A percentile compares a stretch with the other conserved stretches of the same genome.
These are phyloP conservation scores for Pythium sp. DNA, from an alignment of 352 stramenopile species.

Conservation along the genomic window DNA sequence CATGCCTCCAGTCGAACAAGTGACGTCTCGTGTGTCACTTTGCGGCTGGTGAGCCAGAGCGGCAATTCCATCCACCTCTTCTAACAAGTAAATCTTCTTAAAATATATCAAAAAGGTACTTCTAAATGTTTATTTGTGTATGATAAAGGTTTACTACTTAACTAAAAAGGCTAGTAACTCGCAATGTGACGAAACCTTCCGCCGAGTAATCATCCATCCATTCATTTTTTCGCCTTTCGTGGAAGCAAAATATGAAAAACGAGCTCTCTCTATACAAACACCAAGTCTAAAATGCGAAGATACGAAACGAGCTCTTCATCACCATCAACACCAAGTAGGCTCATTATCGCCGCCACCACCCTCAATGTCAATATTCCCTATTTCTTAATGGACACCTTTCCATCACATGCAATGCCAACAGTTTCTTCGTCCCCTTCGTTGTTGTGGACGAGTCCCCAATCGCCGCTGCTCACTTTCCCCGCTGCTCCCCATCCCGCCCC, in stretches of 20 bases:
- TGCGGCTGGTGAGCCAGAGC: neutral
- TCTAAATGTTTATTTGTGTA: no score
- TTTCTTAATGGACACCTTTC: neutral
- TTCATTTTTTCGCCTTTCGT: neutral
- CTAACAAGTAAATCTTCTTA: neutral
- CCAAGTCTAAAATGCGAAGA: slow-evolving; percentile 1
- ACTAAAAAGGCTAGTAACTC: neutral
- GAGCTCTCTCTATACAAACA: slow-evolving; percentile 1
- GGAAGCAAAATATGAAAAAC: neutral
- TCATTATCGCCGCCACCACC: neutral
- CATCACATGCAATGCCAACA: neutral
- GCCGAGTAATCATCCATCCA: slow-evolving; percentile 1
- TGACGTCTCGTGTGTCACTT: slow-evolving; percentile 12
- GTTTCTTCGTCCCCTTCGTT: neutral
- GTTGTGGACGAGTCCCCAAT: neutral
- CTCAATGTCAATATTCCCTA: neutral
- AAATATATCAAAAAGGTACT: neutral
- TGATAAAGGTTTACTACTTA: neutral
- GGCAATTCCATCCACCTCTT: neutral
- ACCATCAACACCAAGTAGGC: neutral
- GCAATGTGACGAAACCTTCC: neutral
- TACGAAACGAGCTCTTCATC: neutral
- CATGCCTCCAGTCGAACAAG: slow-evolving; percentile 2
- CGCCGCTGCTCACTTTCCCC: neutral
- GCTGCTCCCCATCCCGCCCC: neutral